These are phyloP conservation scores for Jamesozyma jinghongensis DNA, from an alignment of 805 yeast genomes.

Conservation along the genomic window DNA sequence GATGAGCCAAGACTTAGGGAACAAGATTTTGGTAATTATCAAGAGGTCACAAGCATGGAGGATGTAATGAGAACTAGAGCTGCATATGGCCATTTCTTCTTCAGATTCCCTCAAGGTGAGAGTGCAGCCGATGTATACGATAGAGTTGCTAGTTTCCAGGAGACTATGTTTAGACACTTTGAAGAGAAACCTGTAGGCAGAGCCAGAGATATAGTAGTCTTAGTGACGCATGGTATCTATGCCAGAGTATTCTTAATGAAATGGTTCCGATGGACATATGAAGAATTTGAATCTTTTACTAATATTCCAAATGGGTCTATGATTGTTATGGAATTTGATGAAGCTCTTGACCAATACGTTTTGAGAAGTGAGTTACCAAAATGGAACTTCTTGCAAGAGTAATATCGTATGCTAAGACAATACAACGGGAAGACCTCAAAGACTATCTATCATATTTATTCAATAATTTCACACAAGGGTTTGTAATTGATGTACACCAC, in stretches of 20 bases:
- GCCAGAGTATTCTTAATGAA: conserved; percentile 87
- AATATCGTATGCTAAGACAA: too few relatives aligned
- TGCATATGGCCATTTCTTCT: conserved; percentile 80
- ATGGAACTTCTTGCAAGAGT: conserved; percentile 37
- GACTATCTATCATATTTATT: too few relatives aligned
- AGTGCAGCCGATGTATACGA: conserved; percentile 95
- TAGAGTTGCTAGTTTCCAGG: conserved; percentile 83
- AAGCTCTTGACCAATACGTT: conserved; percentile 40
- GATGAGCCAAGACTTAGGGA: conserved; percentile 92
- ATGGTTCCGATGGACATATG: conserved; percentile 92
- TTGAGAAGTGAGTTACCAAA: conserved; percentile 55
- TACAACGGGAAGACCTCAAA: too few relatives aligned
- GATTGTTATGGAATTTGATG: conserved; percentile 61
- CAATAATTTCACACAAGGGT: too few relatives aligned
- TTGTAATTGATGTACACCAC: too few relatives aligned
- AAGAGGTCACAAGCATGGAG: conserved; percentile 68
- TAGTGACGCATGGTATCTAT: conserved; percentile 93
- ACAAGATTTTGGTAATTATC: conserved; percentile 93
- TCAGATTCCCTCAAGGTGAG: conserved; percentile 87
- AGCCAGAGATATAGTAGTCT: conserved; percentile 72
- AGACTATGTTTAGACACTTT: conserved; percentile 75
- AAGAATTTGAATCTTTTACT: conserved; percentile 71
- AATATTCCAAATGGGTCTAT: conserved; percentile 82
- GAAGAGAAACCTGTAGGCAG: conserved; percentile 37
- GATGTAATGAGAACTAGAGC: conserved; percentile 78